Evolutionary conservation across 495 filamentous ascomycete genomes (phyloP).

Genomic region (Aspergillus nidulans): DNA sequence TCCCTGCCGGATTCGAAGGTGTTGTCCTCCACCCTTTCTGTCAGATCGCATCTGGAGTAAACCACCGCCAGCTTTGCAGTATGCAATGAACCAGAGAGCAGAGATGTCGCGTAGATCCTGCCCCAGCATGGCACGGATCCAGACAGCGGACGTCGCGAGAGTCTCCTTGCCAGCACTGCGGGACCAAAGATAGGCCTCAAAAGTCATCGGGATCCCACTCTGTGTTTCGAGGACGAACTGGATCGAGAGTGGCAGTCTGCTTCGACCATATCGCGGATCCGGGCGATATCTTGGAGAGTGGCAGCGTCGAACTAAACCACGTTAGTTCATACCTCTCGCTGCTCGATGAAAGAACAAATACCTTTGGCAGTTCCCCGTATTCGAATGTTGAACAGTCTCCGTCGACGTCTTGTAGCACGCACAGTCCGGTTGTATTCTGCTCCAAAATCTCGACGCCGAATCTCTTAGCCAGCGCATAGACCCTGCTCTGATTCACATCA

Average conservation of each 20-base stretch:
- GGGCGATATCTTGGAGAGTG: not conserved
- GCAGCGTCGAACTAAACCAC: constrained; percentile 3
- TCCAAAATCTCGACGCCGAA: constrained; percentile 38
- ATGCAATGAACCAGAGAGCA: constrained; percentile 46
- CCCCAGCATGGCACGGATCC: constrained; percentile 43
- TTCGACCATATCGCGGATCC: constrained; percentile 21
- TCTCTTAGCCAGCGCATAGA: constrained; percentile 30
- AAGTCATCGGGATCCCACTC: constrained; percentile 28
- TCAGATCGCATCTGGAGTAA: constrained; percentile 38
- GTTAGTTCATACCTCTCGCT: not conserved
- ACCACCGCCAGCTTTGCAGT: constrained; percentile 41
- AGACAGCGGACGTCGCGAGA: constrained; percentile 27
- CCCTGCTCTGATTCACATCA: constrained; percentile 42
- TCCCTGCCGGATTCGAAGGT: constrained; percentile 34
- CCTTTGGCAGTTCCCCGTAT: constrained; percentile 30
- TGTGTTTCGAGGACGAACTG: constrained; percentile 11
- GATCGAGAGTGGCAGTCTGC: constrained; percentile 22
- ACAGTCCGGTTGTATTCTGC: constrained; percentile 38
- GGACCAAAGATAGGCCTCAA: constrained; percentile 25
- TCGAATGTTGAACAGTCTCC: constrained; percentile 20
- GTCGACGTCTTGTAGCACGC: constrained; percentile 29
- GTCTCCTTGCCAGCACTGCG: constrained; percentile 18
- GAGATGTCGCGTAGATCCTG: constrained; percentile 38
- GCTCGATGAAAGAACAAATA: constrained; percentile 4
- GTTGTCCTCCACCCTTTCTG: constrained; percentile 37